Percentiles rank a stretch among this genome's conserved stretches.
These are phyloP conservation scores for Hygrophoropsis aurantiaca DNA, from an alignment of 768 basidiomycete genomes.

Conservation along the genomic window DNA sequence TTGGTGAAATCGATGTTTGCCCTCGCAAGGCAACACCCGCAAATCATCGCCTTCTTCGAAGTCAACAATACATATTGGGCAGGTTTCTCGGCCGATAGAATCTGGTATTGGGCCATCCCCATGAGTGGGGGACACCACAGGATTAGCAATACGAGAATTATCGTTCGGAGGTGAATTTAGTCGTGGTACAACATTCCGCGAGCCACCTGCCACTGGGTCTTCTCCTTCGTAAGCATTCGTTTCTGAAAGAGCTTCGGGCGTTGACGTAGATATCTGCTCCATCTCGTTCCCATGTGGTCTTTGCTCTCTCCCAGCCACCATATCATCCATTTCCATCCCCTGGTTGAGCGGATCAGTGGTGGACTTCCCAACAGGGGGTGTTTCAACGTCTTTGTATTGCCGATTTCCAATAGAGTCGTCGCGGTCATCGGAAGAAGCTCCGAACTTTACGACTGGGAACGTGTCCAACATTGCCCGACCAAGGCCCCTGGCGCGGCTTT, in stretches of 20 bases:
- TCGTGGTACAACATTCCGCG: slow-evolving; percentile 4
- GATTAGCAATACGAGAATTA: not conserved
- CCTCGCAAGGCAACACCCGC: slow-evolving; percentile 87
- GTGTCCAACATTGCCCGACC: slow-evolving; percentile 94
- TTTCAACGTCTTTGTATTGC: slow-evolving; percentile 33
- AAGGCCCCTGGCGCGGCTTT: slow-evolving; percentile 79
- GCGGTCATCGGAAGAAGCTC: slow-evolving; percentile 25
- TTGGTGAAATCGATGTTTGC: slow-evolving; percentile 88
- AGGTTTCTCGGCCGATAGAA: slow-evolving; percentile 78
- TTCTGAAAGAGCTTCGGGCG: not conserved
- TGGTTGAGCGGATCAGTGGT: slow-evolving; percentile 9
- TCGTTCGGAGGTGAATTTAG: not conserved
- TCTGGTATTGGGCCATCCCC: slow-evolving; percentile 53
- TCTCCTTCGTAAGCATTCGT: slow-evolving; percentile 4
- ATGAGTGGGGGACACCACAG: slow-evolving; percentile 6
- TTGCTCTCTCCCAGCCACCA: not conserved
- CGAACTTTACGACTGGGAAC: slow-evolving; percentile 92
- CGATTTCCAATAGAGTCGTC: slow-evolving; percentile 7
- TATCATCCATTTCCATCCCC: slow-evolving; percentile 4
- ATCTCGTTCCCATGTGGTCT: not conserved
- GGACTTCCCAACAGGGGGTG: slow-evolving; percentile 1
- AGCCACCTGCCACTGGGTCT: slow-evolving; percentile 2
- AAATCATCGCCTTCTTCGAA: slow-evolving; percentile 94
- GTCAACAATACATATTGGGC: slow-evolving; percentile 93
- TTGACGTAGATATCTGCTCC: not conserved